Evolutionary conservation across 306 rosid species (phyloP), one percentile per base, ranked within the genome.

Genomic region (Nissolia schottii): DNA sequence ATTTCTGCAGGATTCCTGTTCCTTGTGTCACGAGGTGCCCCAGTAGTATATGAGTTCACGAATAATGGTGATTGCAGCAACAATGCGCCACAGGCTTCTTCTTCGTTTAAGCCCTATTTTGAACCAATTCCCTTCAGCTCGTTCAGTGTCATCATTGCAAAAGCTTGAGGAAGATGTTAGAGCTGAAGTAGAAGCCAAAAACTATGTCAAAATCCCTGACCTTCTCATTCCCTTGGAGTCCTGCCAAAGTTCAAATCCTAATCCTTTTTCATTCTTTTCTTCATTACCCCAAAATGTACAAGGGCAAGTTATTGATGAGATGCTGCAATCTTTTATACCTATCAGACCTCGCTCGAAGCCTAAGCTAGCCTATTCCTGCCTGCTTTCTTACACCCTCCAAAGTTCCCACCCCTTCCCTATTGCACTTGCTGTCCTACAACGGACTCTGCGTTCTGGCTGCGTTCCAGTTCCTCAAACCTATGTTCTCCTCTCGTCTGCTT

Each of bases 241-340:
- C 27, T 64, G 81, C 80, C 82, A 72, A 74, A 84, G 59, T 71
- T 86, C 86, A 16, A 93, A 85, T 79, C 93, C 93, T 68, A 93
- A 85, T 82, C 96, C 97, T 68, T 88, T 93, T 61, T 83, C 87
- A 2, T 86, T 86, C 79, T 84, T 90, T 54, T 87, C 93, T 19
- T 75, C 80, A 56, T 80, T 80, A 79, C 79, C 97, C 25, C 74
- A 20, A 32, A 81, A 41, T 70, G 2, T 61, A 59, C 87, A 85
- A 74, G 75, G 75, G 8, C 84, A 83, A 60, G 70, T 84, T 24
- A 76, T 90, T 76, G 98, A 93, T 86, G 92, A 87, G 73, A 87
- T 92, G 41, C 67, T 90, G 79, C 96, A 86, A 76, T 86, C 93
- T 54, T 85, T 88, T 64, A 78, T 92, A 35, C 79, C 82, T 71